Conservation (phyloP, 768 basidiomycete species). For the Piloderma croceum region DNA sequence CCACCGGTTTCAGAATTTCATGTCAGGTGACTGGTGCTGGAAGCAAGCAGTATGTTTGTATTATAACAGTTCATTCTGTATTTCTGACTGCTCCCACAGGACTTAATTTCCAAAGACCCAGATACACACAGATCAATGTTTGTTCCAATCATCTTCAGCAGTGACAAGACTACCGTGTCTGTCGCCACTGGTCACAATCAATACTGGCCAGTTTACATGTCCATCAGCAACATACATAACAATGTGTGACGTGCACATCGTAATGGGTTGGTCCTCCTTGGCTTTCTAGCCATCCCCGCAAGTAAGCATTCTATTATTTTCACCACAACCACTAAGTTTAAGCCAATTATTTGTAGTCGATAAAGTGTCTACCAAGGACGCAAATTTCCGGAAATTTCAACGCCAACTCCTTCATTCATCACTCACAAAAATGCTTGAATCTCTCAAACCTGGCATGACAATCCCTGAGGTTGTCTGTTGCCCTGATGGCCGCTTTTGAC, state of each 20-base stretch:
- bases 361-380: not conserved
- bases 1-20: slow-evolving; percentile 25
- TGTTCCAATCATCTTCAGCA: slow-evolving; percentile 12
- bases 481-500: slow-evolving; percentile 15
- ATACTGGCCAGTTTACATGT: slow-evolving; percentile 15
- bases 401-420: slow-evolving; percentile 9
- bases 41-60: slow-evolving; percentile 8
- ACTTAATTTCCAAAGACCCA: slow-evolving; percentile 1
- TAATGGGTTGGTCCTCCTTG: slow-evolving; percentile 23
- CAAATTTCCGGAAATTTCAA: slow-evolving; percentile 5
- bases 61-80: not conserved
- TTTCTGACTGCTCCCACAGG: not conserved
- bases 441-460: slow-evolving; percentile 2
- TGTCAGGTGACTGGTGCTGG: slow-evolving; percentile 13
- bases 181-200: slow-evolving; percentile 15
- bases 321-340: not conserved
- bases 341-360: not conserved
- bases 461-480: slow-evolving; percentile 11
- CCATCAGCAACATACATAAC: slow-evolving; percentile 12
- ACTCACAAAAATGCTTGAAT: slow-evolving; percentile 1
- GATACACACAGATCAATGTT: slow-evolving; percentile 6
- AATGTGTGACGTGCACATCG: slow-evolving; percentile 12
- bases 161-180: slow-evolving; percentile 19
- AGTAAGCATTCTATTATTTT: slow-evolving; percentile 12
- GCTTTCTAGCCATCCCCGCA: slow-evolving; percentile 27